Base-by-base conservation (phyloP, 2,329 filamentous ascomycete species). In the Acrocalymma vagum region DNA sequence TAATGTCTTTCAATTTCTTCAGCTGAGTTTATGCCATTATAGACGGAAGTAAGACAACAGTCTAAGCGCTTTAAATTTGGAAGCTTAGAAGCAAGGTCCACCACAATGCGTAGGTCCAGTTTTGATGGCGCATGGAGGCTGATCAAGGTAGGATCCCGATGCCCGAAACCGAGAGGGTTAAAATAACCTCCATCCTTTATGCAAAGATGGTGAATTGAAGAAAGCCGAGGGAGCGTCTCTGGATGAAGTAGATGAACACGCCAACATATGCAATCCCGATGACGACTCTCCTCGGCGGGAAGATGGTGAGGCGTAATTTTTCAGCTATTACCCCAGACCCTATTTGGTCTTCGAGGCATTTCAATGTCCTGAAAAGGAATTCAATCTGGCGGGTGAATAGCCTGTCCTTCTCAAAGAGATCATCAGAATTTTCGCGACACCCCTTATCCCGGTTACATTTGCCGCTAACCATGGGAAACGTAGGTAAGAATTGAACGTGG, bases 101-200 rank as follows among this genome's bases (percentile, higher is more conserved):
- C 29, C 13, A 55, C n/a, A 9, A 51, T 23, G 5, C 51, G 49
- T 10, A 36, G 33, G 33, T 55, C 51, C 3, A 53, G 26, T 38
- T 49, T 52, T 16, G 29, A 38, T 25, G 11, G 6, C 17, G 17
- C 28, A 5, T n/a, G n/a, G n/a, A n/a, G n/a, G n/a, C n/a, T n/a
- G n/a, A n/a, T n/a, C n/a, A n/a, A n/a, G n/a, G n/a, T n/a, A n/a
- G n/a, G n/a, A n/a, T n/a, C n/a, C n/a, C n/a, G n/a, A n/a, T n/a
- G n/a, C n/a, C n/a, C n/a, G n/a, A n/a, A n/a, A n/a, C 25, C 21
- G 6, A 29, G n/a, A 16, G 23, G 7, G 22, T 18, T n/a, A n/a
- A 6, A 24, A 28, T 37, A 17, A 15, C 9, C 26, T 27, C 15
- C 26, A 25, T 48, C 26, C 8, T 33, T 23, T 20, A 55, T 16